A percentile compares a stretch with the other conserved stretches of the same genome.
Evolutionary conservation across 768 basidiomycete genomes (phyloP).

Genomic region (Pulveroboletus sp.): DNA sequence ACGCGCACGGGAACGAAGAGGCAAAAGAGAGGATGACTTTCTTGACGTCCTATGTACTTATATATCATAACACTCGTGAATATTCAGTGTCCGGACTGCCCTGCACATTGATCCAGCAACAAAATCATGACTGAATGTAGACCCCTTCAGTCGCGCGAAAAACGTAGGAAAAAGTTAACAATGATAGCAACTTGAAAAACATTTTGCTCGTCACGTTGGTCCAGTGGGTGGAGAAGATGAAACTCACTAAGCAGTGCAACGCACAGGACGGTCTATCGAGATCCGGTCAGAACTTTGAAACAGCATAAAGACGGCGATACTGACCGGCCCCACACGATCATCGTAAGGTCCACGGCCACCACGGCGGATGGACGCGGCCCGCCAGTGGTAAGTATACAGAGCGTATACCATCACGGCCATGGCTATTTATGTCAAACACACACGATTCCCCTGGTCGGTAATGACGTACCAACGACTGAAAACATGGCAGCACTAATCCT

Average conservation of each 20-base stretch:
- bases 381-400: slow-evolving; percentile 92
- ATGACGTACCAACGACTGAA: slow-evolving; percentile 77
- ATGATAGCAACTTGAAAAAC: slow-evolving; percentile 64
- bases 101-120: slow-evolving; percentile 15
- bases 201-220: neutral
- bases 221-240: neutral
- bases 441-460: neutral
- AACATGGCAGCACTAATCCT: slow-evolving; percentile 97
- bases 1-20: slow-evolving; percentile 53
- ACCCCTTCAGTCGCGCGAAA: slow-evolving; percentile 40
- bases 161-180: slow-evolving; percentile 82
- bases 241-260: slow-evolving; percentile 69
- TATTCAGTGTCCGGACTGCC: neutral
- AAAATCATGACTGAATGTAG: neutral
- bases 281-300: slow-evolving; percentile 8
- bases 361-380: slow-evolving; percentile 85
- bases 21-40: slow-evolving; percentile 47
- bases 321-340: slow-evolving; percentile 89
- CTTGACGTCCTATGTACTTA: neutral
- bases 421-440: slow-evolving; percentile 45
- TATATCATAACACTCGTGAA: slow-evolving; percentile 6
- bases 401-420: slow-evolving; percentile 98
- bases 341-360: slow-evolving; percentile 96
- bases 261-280: slow-evolving; percentile 71
- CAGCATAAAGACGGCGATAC: slow-evolving; percentile 33